Conservation (phyloP, 2,329 filamentous ascomycete genomes). For the Nemania serpens region DNA sequence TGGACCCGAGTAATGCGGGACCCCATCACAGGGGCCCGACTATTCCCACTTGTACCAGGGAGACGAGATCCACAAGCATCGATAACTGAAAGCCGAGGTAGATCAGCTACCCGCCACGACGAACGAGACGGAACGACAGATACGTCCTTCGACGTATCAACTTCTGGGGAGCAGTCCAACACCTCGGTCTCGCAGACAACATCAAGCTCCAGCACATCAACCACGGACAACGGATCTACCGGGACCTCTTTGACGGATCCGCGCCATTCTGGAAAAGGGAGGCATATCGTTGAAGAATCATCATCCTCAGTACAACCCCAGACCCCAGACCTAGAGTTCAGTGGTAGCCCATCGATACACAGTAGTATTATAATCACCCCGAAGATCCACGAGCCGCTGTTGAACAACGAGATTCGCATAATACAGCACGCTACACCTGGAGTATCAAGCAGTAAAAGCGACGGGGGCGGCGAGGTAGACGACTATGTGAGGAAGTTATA, state of each 20-base stretch:
- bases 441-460: slow-evolving; percentile 26
- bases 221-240: slow-evolving; percentile 11
- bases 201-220: slow-evolving; percentile 17
- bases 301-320: slow-evolving; percentile 33
- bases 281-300: slow-evolving; percentile 17
- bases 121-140: slow-evolving; percentile 4
- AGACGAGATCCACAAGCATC: background rate
- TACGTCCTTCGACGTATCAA: slow-evolving; percentile 17
- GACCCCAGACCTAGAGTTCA: slow-evolving; percentile 39
- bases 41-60: slow-evolving; percentile 34
- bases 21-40: slow-evolving; percentile 32
- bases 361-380: slow-evolving; percentile 40
- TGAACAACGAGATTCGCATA: slow-evolving; percentile 21
- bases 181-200: slow-evolving; percentile 13
- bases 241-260: slow-evolving; percentile 17
- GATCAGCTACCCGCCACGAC: background rate
- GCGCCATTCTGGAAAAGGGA: slow-evolving; percentile 13
- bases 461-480: slow-evolving; percentile 14
- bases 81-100: background rate
- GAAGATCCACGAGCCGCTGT: slow-evolving; percentile 28
- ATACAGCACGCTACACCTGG: slow-evolving; percentile 23
- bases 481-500: slow-evolving; percentile 25
- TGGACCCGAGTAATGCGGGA: slow-evolving; percentile 27
- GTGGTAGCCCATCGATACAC: slow-evolving; percentile 34
- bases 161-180: slow-evolving; percentile 17